Conservation (phyloP, 1,139 yeast species). For the Torulaspora globosa region DNA sequence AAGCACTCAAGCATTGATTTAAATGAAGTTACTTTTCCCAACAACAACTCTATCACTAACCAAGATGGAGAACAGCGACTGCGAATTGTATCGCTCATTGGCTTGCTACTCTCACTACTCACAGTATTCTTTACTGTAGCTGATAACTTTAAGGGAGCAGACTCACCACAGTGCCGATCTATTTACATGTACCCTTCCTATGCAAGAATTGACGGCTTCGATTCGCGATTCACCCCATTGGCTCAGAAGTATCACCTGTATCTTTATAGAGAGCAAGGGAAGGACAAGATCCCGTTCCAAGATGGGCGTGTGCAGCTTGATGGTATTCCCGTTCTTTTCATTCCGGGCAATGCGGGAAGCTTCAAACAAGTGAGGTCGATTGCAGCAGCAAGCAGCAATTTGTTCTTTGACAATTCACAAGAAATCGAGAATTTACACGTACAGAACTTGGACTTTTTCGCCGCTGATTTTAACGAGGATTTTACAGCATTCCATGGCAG, state of each 20-base stretch:
- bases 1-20: background rate
- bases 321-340: constrained; percentile 86
- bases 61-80: constrained; percentile 1
- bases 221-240: constrained; percentile 61
- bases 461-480: constrained; percentile 94
- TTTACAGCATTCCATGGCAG: constrained; percentile 95
- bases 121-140: constrained; percentile 12
- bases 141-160: constrained; percentile 39
- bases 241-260: constrained; percentile 79
- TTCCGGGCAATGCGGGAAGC: constrained; percentile 98
- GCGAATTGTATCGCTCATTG: constrained; percentile 14
- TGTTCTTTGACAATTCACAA: constrained; percentile 42
- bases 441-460: constrained; percentile 65
- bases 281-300: constrained; percentile 54
- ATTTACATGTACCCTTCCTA: constrained; percentile 77
- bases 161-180: constrained; percentile 49
- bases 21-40: background rate
- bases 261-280: constrained; percentile 71
- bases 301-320: constrained; percentile 43
- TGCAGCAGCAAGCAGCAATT: constrained; percentile 70
- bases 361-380: constrained; percentile 84
- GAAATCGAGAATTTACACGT: constrained; percentile 37
- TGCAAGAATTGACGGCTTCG: constrained; percentile 68
- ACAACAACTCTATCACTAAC: background rate
- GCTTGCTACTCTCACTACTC: constrained; percentile 17